Evolutionary conservation across 1,284 basidiomycete species (phyloP).

Genomic region (Apiotrichum laibachii): DNA sequence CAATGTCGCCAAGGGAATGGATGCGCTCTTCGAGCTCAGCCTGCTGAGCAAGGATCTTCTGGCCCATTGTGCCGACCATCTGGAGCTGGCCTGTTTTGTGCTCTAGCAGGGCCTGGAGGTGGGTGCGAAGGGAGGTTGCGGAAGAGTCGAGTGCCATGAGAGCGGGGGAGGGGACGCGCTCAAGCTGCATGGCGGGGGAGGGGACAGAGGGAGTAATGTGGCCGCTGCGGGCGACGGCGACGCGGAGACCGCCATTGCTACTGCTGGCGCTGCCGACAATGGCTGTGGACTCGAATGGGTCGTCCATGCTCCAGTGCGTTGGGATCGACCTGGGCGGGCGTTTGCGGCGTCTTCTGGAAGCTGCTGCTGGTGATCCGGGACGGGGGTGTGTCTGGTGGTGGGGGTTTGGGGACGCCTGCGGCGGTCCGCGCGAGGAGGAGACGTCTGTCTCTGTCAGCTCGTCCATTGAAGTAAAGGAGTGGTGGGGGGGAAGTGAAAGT

Average conservation of each 20-base stretch:
- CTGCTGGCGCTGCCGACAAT: background rate
- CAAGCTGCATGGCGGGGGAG: conserved; percentile 13
- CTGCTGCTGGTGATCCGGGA: conserved; percentile 1
- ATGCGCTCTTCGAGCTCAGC: conserved; percentile 85
- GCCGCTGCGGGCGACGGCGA: conserved; percentile 3
- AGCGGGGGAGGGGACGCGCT: conserved; percentile 18
- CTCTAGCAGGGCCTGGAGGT: conserved; percentile 77
- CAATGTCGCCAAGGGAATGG: conserved; percentile 66
- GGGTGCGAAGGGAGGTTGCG: conserved; percentile 33
- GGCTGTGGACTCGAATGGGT: conserved; percentile 34
- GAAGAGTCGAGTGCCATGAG: conserved; percentile 25
- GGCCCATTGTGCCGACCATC: conserved; percentile 82
- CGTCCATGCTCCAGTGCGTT: conserved; percentile 28
- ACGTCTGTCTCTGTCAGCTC: conserved; percentile 6
- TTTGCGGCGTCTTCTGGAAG: background rate
- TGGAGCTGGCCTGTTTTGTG: conserved; percentile 85
- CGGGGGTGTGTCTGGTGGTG: background rate
- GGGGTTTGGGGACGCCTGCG: background rate
- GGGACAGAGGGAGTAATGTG: conserved; percentile 23
- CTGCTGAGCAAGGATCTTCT: conserved; percentile 84
- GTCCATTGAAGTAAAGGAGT: background rate
- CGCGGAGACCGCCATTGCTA: conserved; percentile 8
- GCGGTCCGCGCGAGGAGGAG: background rate
- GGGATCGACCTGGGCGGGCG: background rate
- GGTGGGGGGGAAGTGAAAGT: no score